Percentiles rank a stretch among this genome's conserved stretches.
Evolutionary conservation across 208 protist species (phyloP).

Genomic region (Strigomonas culicis): DNA sequence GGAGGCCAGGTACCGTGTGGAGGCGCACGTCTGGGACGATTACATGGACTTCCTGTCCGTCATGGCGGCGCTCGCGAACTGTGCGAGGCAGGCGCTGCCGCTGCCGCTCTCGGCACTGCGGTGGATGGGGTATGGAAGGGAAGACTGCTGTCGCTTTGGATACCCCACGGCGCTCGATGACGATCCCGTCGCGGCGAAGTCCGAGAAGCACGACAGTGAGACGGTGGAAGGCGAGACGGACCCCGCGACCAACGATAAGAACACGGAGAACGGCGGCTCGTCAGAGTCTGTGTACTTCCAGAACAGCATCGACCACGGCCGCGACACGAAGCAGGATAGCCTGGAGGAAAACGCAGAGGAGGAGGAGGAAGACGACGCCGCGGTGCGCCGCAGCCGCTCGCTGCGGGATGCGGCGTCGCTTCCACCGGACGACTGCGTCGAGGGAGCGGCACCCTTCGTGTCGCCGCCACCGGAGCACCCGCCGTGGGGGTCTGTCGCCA

Average conservation of each 20-base stretch:
- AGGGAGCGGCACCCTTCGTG: background rate
- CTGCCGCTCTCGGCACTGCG: conserved; percentile 9
- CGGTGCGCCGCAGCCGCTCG: no score
- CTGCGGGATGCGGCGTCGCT: no score
- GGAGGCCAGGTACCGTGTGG: conserved; percentile 29
- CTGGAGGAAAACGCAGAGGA: background rate
- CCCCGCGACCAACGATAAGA: no score
- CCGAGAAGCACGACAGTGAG: no score
- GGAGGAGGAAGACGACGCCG: no score
- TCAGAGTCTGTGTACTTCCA: no score
- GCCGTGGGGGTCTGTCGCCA: no score
- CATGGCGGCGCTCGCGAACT: conserved; percentile 4
- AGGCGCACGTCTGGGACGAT: conserved; percentile 16
- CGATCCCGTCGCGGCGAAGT: no score
- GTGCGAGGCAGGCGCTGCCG: conserved; percentile 5
- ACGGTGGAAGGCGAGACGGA: background rate
- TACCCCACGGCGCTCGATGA: background rate
- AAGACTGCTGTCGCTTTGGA: conserved; percentile 1
- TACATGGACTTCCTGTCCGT: conserved; percentile 15
- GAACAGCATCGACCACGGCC: no score
- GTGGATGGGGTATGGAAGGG: background rate
- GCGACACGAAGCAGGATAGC: background rate
- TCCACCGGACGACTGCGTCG: background rate
- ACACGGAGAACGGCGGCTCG: no score
- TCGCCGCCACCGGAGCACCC: no score